phyloP scores from a whole-genome alignment of 805 yeast species.

The Starmerella geochares region DNA sequence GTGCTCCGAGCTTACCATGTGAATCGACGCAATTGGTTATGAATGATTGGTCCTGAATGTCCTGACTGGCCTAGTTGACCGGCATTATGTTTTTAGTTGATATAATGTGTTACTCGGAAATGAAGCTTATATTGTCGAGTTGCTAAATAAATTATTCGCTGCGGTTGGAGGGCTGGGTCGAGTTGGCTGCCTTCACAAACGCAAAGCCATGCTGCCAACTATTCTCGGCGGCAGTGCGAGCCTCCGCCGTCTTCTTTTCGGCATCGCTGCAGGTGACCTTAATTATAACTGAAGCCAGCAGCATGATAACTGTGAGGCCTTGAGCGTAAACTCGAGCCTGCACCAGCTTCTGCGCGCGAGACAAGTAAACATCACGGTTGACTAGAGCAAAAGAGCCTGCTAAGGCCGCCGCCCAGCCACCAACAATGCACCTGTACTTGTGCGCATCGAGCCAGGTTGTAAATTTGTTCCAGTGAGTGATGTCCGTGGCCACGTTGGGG shows the following conservation, averaged over 20 bases:
- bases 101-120: no score
- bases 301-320: constrained; percentile 60
- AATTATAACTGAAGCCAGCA: constrained; percentile 39
- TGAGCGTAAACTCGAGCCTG: constrained; percentile 90
- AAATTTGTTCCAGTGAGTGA: not conserved
- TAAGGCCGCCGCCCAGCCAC: constrained; percentile 70
- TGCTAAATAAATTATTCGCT: not conserved
- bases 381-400: constrained; percentile 70
- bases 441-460: constrained; percentile 13
- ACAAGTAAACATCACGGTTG: constrained; percentile 62
- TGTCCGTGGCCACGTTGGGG: not conserved
- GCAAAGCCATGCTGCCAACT: constrained; percentile 21
- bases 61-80: no score
- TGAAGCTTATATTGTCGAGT: no score
- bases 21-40: no score
- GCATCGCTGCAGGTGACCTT: constrained; percentile 13
- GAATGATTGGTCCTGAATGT: no score
- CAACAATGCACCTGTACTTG: constrained; percentile 42
- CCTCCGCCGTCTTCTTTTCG: constrained; percentile 8
- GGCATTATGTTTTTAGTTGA: no score
- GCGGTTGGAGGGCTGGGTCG: not conserved
- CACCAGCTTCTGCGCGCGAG: constrained; percentile 67
- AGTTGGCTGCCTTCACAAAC: constrained; percentile 15
- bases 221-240: constrained; percentile 4
- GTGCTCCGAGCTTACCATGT: no score